Base-by-base conservation (phyloP, 2,329 filamentous ascomycete species). In the Lachnellula subtilissima region DNA sequence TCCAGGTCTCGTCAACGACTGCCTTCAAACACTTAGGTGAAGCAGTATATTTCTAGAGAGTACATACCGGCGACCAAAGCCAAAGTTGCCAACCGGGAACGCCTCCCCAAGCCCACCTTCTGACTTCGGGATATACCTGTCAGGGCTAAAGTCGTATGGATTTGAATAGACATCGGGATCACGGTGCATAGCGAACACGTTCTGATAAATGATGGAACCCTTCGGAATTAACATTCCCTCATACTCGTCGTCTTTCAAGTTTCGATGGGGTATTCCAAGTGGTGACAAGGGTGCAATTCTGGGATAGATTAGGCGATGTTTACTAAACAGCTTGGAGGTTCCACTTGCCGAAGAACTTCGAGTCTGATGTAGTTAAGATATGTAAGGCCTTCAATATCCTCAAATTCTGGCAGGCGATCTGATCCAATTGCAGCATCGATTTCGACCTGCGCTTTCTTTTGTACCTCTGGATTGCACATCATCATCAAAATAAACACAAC, bases 181-280 rank as follows among this genome's bases (percentile, higher is more conserved):
- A 46, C 81, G 79, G 65, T 81, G 79, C 69, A 86, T 80, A 40
- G 77, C 76, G 73, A 77, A 81, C 52, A 60, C 74, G 77, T 81
- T 79, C 32, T 74, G 72, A 52, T 73, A 77, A 67, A n/a, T 76
- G 73, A 49, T 76, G 64, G 65, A 79, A 75, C 81, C 82, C n/a
- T 76, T 77, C 9, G 80, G 81, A 50, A 85, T 83, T 56, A 76
- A 75, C 68, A 81, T 79, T 36, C 76, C 81, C 19, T 78, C 71
- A 63, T 84, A 85, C 11, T 76, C 71, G 54, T 85, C 82, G 49
- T 85, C 81, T 48, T 77, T 67, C 1, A 78, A 71, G 14, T 78
- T 74, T 46, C 71, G 74, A 65, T 85, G 82, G 2, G 82, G 82
- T 37, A 85, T 77, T 2, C 76, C 78, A 2, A 80, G 65, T 0